Conservation (phyloP, 257 asterid species). For the Solanum neorickii region DNA sequence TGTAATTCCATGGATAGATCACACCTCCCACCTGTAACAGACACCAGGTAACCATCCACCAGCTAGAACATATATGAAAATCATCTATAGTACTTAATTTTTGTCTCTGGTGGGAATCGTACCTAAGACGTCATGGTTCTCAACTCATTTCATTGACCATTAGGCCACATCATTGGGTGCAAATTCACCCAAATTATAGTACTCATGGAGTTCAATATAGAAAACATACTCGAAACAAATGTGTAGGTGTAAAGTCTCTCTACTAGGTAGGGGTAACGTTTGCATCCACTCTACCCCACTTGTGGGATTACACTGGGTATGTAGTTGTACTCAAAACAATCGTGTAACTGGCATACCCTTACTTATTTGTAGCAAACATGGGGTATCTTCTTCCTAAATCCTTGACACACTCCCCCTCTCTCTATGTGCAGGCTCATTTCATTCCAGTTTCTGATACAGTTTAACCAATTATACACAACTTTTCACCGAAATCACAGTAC, state of each 20-base stretch:
- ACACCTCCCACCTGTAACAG: neutral
- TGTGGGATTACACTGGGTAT: neutral
- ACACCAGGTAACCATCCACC: neutral
- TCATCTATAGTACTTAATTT: neutral
- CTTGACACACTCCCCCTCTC: neutral
- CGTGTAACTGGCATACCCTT: neutral
- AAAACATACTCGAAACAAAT: neutral
- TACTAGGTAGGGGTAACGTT: neutral
- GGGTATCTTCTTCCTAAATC: neutral
- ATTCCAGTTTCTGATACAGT: neutral
- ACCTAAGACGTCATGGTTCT: neutral
- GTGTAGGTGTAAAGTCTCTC: neutral
- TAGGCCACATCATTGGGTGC: neutral
- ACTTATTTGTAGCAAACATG: neutral
- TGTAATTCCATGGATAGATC: neutral
- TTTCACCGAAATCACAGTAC: neutral
- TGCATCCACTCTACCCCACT: neutral
- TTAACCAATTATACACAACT: neutral
- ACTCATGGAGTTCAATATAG: neutral
- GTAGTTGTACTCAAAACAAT: neutral
- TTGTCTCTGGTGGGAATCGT: neutral
- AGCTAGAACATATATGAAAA: neutral
- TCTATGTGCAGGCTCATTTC: neutral
- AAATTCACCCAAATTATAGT: neutral
- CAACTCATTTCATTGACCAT: neutral